Evolutionary conservation across 1,284 basidiomycete genomes (phyloP), one percentile per base, ranked within the genome.

Genomic region (Serendipita sp.): DNA sequence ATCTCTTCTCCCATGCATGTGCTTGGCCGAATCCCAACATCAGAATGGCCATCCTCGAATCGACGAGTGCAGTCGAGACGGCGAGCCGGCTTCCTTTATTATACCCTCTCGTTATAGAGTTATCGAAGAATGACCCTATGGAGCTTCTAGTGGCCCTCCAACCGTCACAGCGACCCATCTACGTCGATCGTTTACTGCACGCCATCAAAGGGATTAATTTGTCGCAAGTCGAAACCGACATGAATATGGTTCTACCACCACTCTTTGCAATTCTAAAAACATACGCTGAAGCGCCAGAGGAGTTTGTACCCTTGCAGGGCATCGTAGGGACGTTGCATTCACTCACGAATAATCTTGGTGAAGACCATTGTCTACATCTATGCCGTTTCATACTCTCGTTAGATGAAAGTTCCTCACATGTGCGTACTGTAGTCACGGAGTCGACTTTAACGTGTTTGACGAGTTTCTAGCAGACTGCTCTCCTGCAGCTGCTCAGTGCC

Each of bases 1-100:
- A 82, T 73, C 72, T 97, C 1, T 73, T 91, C 13, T 95, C 93
- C 1, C 95, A 98, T 71, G 78, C 87, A 60, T 78, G 82, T 42
- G 81, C 82, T 3, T 82, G 88, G 70, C 74, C 77, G 2, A 71
- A 81, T 3, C 71, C 79, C 3, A 65, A 69, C 0, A 77, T 81
- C 41, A 82, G 84, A 62, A 71, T 82, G 12, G 72, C 75, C 5
- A 73, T 97, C 1, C 75, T 97, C 29, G 74, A 73, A 45, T 78
- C 81, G 26, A 71, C 93, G 4, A 75, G 77, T 50, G 75, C 76
- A 6, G 79, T 93, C n/a, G 75, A 80, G 4, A 85, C 88, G 70
- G 71, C 75, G 49, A 77, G 79, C 15, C 91, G 90, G 72, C 74
- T 84, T 13, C 77, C 81, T 30, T 79, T 85, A 62, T 72, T 95